Evolutionary conservation across 345 rosid species (phyloP), one percentile per base, ranked within the genome.

Genomic region (Acer campestre): DNA sequence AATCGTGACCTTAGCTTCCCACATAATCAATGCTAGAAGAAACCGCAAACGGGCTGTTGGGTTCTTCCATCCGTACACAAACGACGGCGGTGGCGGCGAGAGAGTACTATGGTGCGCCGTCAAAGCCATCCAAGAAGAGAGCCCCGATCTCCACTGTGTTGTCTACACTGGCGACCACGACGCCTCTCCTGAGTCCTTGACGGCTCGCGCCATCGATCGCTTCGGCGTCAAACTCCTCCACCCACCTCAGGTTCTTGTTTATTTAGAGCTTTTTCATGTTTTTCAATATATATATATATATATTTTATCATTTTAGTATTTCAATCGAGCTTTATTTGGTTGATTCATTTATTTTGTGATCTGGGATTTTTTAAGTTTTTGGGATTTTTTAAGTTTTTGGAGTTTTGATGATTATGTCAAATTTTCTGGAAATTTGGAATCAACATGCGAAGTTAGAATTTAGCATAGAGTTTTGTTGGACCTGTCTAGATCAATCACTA

Each of bases 81-180:
- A 95, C 85, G 99, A 94, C 80, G 99, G 98, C 18, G 99, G 99
- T 40, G 98, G 99, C 69, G 97, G 99, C 10, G 99, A 95, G 84
- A 83, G 99, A 78, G 99, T 94, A 44, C 91, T 95, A 49, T 95
- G 99, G 99, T 95, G 97, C 80, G 92, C 99, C 20, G 95, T 94
- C 65, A 93, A 86, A 88, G 97, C 97, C 17, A 86, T 95, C 75
- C 97, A 95, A 76, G 97, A 95, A 61, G 93, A 90, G 68, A 73
- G 18, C 46, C 90, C 95, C 6, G 86, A 90, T 82, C 90, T 95
- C 35, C 86, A 87, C 70, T 90, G 94, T 72, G 73, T 88, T 53
- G 75, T 95, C 85, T 93, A 85, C 82, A 90, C 97, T 18, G 97
- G 97, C 61, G 98, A 94, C 77, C 87, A 84, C 48, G 97, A 90